Base-by-base conservation (phyloP, 108 stramenopile genomes). In the Fragilaria crotonensis region DNA sequence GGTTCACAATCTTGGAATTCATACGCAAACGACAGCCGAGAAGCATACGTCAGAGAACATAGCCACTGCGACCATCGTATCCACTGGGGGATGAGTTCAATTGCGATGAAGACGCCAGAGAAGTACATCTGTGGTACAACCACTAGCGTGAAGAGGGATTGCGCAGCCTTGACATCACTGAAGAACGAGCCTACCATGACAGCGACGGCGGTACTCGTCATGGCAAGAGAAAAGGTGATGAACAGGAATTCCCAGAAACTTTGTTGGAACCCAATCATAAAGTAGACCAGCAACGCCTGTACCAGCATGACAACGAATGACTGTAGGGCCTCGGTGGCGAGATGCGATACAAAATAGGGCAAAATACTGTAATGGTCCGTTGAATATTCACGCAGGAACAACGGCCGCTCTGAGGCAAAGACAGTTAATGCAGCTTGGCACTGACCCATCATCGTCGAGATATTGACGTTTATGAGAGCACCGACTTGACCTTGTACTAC, bases 311-410 rank as follows among this genome's bases (percentile, higher is more conserved):
- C 46, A 1, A 32, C 44, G 30, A 73, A 64, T 17, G 63, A 30
- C 7, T 59, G 22, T 21, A 57, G 23, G 7, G 66, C 53, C 25
- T 74, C 73, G 3, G 49, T 20, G 5, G 60, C 22, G 18, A 69
- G 48, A 27, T 53, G 53, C 11, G 57, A 63, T 29, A 69, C 2
- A 45, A 79, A 79, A 67, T 83, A 83, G 9, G 81, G 32, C 3
- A 75, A 17, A 7, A 75, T 66, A 36, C 63, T 26, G 52, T 82
- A 85, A 44, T 79, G 80, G 48, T 79, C 76, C 0, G 78, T 82
- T 11, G 71, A 64, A 48, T 73, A 81, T 51, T 81, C 81, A 53
- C 74, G 58, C 17, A 78, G 56, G 44, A 71, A 71, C 18, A 71
- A 54, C 9, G 63, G 70, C 22, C 70, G 63, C 5, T 71, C 70